Base-by-base conservation (phyloP, 2,329 filamentous ascomycete genomes). In the Cladobotryum mycophilum region DNA sequence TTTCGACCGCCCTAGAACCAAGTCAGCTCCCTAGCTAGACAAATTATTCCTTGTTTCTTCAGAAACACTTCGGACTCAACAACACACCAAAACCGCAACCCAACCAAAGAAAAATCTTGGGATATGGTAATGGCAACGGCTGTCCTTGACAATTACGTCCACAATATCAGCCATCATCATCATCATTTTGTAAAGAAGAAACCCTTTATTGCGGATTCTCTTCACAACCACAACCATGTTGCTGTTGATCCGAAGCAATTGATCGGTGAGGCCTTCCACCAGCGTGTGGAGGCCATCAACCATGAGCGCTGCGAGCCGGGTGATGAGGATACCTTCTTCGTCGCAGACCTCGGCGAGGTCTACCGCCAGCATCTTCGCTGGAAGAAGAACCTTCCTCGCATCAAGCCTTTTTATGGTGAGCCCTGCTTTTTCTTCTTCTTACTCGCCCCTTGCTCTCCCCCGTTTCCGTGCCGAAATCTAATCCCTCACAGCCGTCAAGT, bases 281-380 rank as follows among this genome's bases (percentile, higher is more conserved):
- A 86, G 64, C 90, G 89, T 60, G 87, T 96, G 59, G 81, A 88
- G 66, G 80, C 76, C 64, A 85, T 99, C 68, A 84, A 99, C 74
- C 82, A 88, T 64, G 88, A 97, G 67, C 79, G 79, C 62, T 99
- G 93, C 74, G 87, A 88, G 58, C 82, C 90, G 46, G 93, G 93
- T 60, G 93, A 95, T 52, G 93, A 99, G 74, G 93, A 97, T 73
- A 87, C 93, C 53, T 99, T 99, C 75, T 99, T 95, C 73, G 91
- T 99, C 62, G 92, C 90, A 64, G 93, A 99, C 75, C 84, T 99
- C 64, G 93, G 93, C 72, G 90, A 97, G 76, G 88, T 99, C 68
- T 99, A 99, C 75, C 89, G 93, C 73, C 93, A 99, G 82, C 92
- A 97, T 66, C 76, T 97, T 69, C 88, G 92, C 72, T 99, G 93